These are phyloP conservation scores for Ophiorrhiza pumila DNA, from an alignment of 257 asterid genomes.

Conservation along the genomic window DNA sequence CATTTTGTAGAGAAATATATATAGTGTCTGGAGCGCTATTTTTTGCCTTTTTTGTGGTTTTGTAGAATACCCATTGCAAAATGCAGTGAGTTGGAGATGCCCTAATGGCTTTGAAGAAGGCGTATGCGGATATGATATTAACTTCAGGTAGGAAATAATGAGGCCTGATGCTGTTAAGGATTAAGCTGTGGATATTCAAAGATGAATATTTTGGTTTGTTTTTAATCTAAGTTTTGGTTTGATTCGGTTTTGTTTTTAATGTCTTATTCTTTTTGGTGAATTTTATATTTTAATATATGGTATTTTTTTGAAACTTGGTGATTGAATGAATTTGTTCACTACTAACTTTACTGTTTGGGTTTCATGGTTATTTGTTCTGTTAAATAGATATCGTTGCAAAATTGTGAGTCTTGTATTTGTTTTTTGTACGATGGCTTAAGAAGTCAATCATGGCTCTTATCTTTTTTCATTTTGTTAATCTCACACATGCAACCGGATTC, in stretches of 20 bases:
- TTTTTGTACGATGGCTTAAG: not conserved
- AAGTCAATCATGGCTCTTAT: not conserved
- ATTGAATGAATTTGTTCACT: not conserved
- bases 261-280: not conserved
- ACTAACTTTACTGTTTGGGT: not conserved
- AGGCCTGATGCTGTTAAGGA: constrained; percentile 60
- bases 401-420: not conserved
- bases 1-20: no score
- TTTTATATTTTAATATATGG: not conserved
- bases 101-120: constrained; percentile 65
- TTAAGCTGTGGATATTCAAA: constrained; percentile 68
- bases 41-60: no score
- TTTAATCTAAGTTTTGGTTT: not conserved
- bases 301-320: not conserved
- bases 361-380: not conserved
- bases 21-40: no score
- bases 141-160: constrained; percentile 61
- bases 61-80: no score
- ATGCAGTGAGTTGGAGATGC: no score
- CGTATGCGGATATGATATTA: constrained; percentile 71
- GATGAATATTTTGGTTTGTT: constrained; percentile 38
- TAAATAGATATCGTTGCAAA: not conserved
- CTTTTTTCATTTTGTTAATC: not conserved
- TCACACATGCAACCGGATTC: no score
- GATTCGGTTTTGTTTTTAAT: constrained; percentile 1